Evolutionary conservation across 2,329 filamentous ascomycete species (phyloP).

Genomic region (Talaromyces marneffei): DNA sequence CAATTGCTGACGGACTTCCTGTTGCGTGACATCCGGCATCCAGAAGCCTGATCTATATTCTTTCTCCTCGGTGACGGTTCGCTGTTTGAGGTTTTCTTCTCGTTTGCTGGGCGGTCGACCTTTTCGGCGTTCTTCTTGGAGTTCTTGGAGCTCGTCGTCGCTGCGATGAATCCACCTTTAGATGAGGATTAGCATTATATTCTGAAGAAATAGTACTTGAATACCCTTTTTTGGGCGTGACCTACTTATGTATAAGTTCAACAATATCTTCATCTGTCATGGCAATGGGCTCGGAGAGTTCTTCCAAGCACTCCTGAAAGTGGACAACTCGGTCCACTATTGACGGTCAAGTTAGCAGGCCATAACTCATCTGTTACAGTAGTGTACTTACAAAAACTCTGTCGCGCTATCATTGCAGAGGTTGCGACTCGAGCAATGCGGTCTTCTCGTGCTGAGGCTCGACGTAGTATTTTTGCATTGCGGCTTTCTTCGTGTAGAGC

Average conservation of each 20-base stretch:
- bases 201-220: no score
- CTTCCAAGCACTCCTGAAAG: constrained; percentile 60
- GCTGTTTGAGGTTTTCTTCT: constrained; percentile 71
- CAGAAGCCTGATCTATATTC: constrained; percentile 79
- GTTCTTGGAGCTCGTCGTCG: constrained; percentile 32
- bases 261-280: constrained; percentile 35
- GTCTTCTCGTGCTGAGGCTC: constrained; percentile 74
- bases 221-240: neutral
- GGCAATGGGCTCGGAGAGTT: constrained; percentile 27
- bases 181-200: neutral
- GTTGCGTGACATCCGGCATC: constrained; percentile 68
- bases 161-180: constrained; percentile 34
- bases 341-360: constrained; percentile 10
- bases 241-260: constrained; percentile 56
- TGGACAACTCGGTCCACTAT: constrained; percentile 63
- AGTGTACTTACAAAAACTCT: constrained; percentile 58
- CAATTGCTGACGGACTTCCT: constrained; percentile 60
- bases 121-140: constrained; percentile 61
- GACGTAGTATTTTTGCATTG: constrained; percentile 74
- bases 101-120: constrained; percentile 72
- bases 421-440: constrained; percentile 67
- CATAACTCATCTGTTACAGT: neutral
- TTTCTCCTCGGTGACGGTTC: constrained; percentile 63
- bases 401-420: constrained; percentile 67
- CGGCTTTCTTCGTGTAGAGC: constrained; percentile 82